Evolutionary conservation across 1,284 basidiomycete genomes (phyloP), one percentile per base, ranked within the genome.

Genomic region (Fomitopsis betulina): DNA sequence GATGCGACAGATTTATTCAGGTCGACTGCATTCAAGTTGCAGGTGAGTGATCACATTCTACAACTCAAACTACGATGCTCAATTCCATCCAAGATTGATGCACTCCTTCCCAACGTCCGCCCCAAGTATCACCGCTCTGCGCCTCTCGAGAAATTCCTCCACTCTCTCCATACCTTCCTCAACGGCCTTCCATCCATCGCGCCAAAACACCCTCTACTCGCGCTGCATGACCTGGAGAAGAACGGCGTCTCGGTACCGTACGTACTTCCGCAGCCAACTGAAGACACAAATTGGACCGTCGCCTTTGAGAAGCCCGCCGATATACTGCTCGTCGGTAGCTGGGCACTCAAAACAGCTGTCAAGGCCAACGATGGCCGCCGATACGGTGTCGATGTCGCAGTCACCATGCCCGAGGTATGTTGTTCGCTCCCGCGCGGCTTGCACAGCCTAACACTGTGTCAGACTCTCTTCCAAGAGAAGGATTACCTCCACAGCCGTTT

Each of bases 401-500:
- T 96, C 1, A 86, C 92, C 67, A 95, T 99, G 91, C 94, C 94
- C 13, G 70, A 82, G 37, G 94, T 94, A 66, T 65, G 89, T 64
- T 13, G 21, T n/a, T 32, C n/a, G n/a, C n/a, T 37, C 23, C 50
- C 21, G 6, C 8, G 38, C 19, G 15, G 1, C 5, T 4, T 12
- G 37, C 4, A 53, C 39, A 37, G 4, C 40, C 49, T 59, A 13
- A 43, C 49, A 56, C 60, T 56, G 19, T 53, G n/a, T 37, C 54
- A 94, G 86, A 69, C 66, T 47, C 74, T 98, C 27, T 95, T 99
- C 67, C 94, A 97, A 75, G 92, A 96, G 65, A 99, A 98, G 72
- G 96, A 99, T 70, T 93, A 95, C 64, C 77, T 95, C 57, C 91
- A 96, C 69, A 85, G 86, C 37, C 85, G 97, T 19, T 96, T 93